phyloP scores from a whole-genome alignment of 805 yeast species.

The Scheffersomyces coipomensis region DNA sequence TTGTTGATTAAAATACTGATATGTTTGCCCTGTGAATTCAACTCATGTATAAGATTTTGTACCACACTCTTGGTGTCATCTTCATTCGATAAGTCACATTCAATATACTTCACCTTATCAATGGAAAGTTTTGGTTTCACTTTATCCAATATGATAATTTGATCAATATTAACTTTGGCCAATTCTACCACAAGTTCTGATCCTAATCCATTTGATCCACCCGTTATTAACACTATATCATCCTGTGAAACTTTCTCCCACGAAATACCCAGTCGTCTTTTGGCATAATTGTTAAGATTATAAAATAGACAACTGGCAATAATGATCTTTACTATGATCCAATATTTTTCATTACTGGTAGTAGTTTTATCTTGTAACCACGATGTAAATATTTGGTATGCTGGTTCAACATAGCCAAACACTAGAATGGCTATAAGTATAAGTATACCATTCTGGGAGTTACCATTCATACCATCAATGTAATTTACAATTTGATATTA shows the following conservation, averaged over 20 bases:
- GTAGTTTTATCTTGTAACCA: too few species aligned
- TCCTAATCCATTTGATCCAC: conserved; percentile 55
- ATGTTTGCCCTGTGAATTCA: conserved; percentile 8
- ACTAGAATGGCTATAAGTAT: too few species aligned
- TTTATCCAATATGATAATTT: conserved; percentile 25
- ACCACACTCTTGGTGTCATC: conserved; percentile 13
- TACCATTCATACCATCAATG: too few species aligned
- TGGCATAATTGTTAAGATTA: too few species aligned
- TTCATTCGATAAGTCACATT: conserved; percentile 23
- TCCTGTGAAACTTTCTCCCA: background rate
- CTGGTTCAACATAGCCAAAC: too few species aligned
- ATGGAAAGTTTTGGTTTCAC: conserved; percentile 12
- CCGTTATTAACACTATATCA: conserved; percentile 43
- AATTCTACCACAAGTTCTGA: conserved; percentile 31
- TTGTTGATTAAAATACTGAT: conserved; percentile 39
- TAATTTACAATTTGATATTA: too few species aligned
- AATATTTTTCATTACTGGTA: too few species aligned
- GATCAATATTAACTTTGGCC: conserved; percentile 19
- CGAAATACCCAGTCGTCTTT: too few species aligned
- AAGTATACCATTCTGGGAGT: too few species aligned
- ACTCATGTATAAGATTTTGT: conserved; percentile 18
- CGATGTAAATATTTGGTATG: too few species aligned
- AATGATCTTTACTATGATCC: too few species aligned
- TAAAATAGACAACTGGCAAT: too few species aligned
- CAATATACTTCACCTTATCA: conserved; percentile 11